phyloP scores from a whole-genome alignment of 2,329 filamentous ascomycete species.

The Botrytis elliptica region DNA sequence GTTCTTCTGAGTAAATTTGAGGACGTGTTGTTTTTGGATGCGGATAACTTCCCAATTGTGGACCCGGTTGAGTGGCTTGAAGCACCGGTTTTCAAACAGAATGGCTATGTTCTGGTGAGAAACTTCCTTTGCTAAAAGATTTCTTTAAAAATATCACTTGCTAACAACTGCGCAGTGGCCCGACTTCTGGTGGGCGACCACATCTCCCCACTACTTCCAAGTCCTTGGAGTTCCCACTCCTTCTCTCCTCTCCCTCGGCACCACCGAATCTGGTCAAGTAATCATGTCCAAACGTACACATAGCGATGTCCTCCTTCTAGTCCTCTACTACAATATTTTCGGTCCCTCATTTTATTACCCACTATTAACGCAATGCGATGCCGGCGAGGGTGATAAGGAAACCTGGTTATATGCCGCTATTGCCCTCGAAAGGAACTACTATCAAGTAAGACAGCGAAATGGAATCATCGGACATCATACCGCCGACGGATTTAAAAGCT shows the following conservation, averaged over 20 bases:
- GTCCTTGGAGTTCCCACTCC: conserved; percentile 34
- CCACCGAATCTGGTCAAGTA: conserved; percentile 47
- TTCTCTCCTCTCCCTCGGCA: conserved; percentile 35
- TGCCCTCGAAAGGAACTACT: conserved; percentile 42
- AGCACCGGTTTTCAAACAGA: conserved; percentile 44
- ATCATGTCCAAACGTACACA: conserved; percentile 46
- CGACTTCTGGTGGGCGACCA: conserved; percentile 46
- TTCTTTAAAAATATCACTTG: not conserved
- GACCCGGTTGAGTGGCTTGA: conserved; percentile 45
- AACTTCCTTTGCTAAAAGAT: rapidly evolving
- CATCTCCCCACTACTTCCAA: conserved; percentile 42
- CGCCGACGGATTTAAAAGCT: not conserved
- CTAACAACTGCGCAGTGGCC: conserved; percentile 41
- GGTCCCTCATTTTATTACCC: conserved; percentile 48
- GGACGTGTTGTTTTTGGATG: conserved; percentile 49
- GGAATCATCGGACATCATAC: conserved; percentile 5
- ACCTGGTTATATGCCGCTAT: conserved; percentile 48
- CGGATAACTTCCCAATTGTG: conserved; percentile 46
- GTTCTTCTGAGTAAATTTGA: conserved; percentile 51
- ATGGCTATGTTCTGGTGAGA: conserved; percentile 41
- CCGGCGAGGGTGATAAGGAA: conserved; percentile 51
- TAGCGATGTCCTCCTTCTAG: conserved; percentile 44
- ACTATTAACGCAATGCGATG: conserved; percentile 44
- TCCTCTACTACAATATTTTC: conserved; percentile 51
- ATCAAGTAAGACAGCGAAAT: conserved; percentile 39